Evolutionary conservation across 1,284 basidiomycete genomes (phyloP), one percentile per base, ranked within the genome.

Genomic region (Porphyrellus sp.): DNA sequence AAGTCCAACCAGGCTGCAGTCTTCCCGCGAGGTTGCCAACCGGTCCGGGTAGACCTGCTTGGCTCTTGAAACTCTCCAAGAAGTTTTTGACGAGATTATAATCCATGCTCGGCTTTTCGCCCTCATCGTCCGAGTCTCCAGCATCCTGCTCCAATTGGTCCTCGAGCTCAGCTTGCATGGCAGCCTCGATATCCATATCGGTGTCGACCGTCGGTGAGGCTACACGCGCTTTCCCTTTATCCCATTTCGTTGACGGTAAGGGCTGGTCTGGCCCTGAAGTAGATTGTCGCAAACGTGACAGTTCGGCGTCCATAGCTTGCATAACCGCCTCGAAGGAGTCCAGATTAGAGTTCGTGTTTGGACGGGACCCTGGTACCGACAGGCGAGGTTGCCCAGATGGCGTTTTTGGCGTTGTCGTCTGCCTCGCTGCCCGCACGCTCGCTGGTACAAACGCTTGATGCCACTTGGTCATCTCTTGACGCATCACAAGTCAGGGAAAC

Each of bases 21-120:
- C 93, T 77, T 41, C 93, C 91, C 34, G 86, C 86, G 51, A 98
- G 74, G 63, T 86, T 94, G 48, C 93, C 81, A 8, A 95, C 94
- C 15, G 93, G 95, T 0, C 95, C 95, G 33, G 90, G 82, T 49
- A 89, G 71, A 8, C 93, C 93, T 11, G 70, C 87, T 65, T 98
- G 95, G 55, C 85, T 86, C 67, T 90, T 91, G 76, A 91, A 96
- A 68, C 93, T 96, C 74, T 96, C 91, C 65, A 98, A 72, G 71
- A 98, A 93, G 70, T 96, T 93, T 70, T 91, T 93, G 75, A 98
- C 95, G 62, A 98, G 73, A 59, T 85, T 85, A 70, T 94, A 95
- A 68, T 98, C 91, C 62, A 82, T 76, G 33, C 73, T 74, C 43
- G 80, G 77, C 12, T 64, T 72, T 1, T 74, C 78, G 13, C 71